These are phyloP conservation scores for Pisolithus thermaeus DNA, from an alignment of 1,284 basidiomycete species.

Conservation along the genomic window DNA sequence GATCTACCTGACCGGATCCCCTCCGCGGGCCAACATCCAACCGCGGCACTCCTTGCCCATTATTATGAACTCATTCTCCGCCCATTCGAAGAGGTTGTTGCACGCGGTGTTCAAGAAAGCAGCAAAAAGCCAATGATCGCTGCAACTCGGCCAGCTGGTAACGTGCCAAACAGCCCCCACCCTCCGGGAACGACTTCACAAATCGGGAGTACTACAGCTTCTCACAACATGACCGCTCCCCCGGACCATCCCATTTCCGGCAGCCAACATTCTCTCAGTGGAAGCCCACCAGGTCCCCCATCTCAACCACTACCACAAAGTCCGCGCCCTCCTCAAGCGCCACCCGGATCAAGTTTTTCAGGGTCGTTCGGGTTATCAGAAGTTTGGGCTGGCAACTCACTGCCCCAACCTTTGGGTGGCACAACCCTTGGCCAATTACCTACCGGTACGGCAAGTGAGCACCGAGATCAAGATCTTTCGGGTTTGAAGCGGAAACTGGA, in stretches of 20 bases:
- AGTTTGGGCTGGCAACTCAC: constrained; percentile 18
- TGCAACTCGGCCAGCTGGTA: constrained; percentile 20
- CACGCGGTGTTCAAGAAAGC: constrained; percentile 50
- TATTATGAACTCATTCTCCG: constrained; percentile 56
- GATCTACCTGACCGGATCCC: constrained; percentile 53
- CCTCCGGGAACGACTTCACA: constrained; percentile 20
- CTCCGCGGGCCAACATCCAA: constrained; percentile 41
- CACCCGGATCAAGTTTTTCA: constrained; percentile 20
- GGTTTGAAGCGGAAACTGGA: constrained; percentile 66
- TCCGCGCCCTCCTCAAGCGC: constrained; percentile 32
- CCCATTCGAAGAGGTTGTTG: constrained; percentile 66
- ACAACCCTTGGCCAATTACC: constrained; percentile 5
- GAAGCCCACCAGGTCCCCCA: constrained; percentile 28
- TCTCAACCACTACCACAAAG: constrained; percentile 34
- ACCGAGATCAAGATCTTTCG: constrained; percentile 42
- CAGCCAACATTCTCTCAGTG: constrained; percentile 14
- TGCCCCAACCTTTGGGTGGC: constrained; percentile 11
- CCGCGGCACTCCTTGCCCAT: constrained; percentile 44
- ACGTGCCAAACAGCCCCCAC: constrained; percentile 12
- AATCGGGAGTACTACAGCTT: constrained; percentile 10
- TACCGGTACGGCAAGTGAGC: constrained; percentile 11
- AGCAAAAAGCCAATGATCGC: constrained; percentile 41
- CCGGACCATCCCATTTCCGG: constrained; percentile 24
- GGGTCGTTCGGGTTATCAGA: constrained; percentile 24
- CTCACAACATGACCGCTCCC: constrained; percentile 23